phyloP scores from a whole-genome alignment of 495 filamentous ascomycete species.

The Acidiella bohemica region DNA sequence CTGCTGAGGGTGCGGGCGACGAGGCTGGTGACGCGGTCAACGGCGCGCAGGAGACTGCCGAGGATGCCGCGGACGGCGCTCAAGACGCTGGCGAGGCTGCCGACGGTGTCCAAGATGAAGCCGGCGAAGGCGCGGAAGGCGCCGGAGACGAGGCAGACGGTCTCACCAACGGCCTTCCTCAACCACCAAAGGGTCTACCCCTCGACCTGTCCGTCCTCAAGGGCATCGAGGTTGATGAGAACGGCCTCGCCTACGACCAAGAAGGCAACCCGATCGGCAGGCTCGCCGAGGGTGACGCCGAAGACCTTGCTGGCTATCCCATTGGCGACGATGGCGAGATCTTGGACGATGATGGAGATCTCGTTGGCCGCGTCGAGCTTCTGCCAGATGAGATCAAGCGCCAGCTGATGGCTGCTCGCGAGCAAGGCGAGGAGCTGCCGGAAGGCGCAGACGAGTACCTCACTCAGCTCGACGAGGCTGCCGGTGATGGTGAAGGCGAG shows the following conservation, averaged over 20 bases:
- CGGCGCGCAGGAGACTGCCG: constrained; percentile 16
- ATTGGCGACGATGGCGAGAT: constrained; percentile 51
- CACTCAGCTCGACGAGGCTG: constrained; percentile 6
- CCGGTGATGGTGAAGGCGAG: constrained; percentile 8
- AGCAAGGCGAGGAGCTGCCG: constrained; percentile 19
- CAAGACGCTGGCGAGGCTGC: constrained; percentile 23
- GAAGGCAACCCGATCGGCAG: constrained; percentile 44
- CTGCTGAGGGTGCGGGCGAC: constrained; percentile 10
- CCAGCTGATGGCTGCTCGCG: constrained; percentile 26
- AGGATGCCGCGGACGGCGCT: constrained; percentile 28
- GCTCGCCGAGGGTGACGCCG: constrained; percentile 46
- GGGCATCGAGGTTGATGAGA: constrained; percentile 42
- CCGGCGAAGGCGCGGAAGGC: constrained; percentile 20
- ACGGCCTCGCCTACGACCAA: constrained; percentile 41
- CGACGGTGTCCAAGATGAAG: constrained; percentile 23
- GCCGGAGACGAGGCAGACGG: too few species aligned
- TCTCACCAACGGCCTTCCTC: constrained; percentile 29
- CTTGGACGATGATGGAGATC: constrained; percentile 50
- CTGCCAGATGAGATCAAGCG: constrained; percentile 32
- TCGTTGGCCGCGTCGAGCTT: constrained; percentile 44
- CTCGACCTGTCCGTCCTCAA: constrained; percentile 40
- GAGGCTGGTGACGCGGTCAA: constrained; percentile 13
- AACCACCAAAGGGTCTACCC: constrained; percentile 24
- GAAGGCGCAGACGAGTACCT: constrained; percentile 22
- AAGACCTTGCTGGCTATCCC: constrained; percentile 45